Evolutionary conservation across 805 yeast genomes (phyloP), one percentile per base, ranked within the genome.

Genomic region (Candida sanyiensis): DNA sequence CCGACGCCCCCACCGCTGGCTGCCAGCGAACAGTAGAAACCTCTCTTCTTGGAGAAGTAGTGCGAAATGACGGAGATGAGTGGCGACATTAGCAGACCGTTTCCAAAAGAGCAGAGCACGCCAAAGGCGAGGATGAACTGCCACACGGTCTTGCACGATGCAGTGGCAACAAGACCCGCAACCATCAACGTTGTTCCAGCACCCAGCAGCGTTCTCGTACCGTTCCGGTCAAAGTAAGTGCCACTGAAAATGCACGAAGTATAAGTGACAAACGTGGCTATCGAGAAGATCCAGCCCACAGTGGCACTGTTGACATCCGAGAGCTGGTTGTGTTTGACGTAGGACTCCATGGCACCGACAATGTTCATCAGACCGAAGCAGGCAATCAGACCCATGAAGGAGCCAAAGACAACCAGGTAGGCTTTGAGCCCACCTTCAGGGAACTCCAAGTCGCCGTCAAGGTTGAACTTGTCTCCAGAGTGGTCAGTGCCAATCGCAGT

Each of bases 311-410:
- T 54, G 3, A 63, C 59, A 35, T 64, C 47, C 2, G 60, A 61
- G 44, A 78, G 58, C 50, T 78, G 83, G 54, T 78, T 70, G 3
- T 59, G 57, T 2, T 73, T 63, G 5, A 79, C 67, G 45, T 77
- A 75, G 0, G 81, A 69, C 54, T 79, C 78, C 25, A 79, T 66
- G 2, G 79, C 80, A 40, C 85, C 84, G 27, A 73, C 66, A 1
- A 79, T 59, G 48, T 77, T 78, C 51, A 75, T 59, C 37, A 75
- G 55, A 0, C 86, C 85, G 39, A 75, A 68, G 19, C 67, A 67
- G 3, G 74, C 72, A 6, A 70, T 58, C 11, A 72, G 61, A 0
- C 83, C 83, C 40, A 72, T 55, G 45, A 75, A 75, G 2, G 74
- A 64, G 3, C 84, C 85, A 23, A 73, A 50, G 2, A 75, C 73